Evolutionary conservation across 2,329 filamentous ascomycete genomes (phyloP).

Genomic region (Aureobasidium mangrovei): DNA sequence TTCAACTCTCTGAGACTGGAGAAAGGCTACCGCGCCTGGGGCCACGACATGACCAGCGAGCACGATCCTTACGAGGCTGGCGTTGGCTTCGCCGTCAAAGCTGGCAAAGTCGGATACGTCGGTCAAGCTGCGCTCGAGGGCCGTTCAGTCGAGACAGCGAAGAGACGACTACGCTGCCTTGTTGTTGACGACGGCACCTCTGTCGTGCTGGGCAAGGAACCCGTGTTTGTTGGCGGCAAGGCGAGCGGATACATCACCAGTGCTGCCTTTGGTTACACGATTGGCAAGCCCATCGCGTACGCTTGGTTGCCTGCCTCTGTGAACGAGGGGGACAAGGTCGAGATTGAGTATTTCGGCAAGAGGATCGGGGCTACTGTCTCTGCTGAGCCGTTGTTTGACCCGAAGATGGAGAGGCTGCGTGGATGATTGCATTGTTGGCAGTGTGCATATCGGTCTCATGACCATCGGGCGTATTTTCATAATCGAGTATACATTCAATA

Average conservation of each 20-base stretch:
- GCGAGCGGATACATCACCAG: slow-evolving; percentile 51
- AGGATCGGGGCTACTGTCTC: slow-evolving; percentile 46
- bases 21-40: slow-evolving; percentile 50
- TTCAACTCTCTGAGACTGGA: slow-evolving; percentile 53
- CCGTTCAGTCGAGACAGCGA: slow-evolving; percentile 29
- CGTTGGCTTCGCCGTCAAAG: slow-evolving; percentile 42
- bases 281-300: slow-evolving; percentile 52
- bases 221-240: slow-evolving; percentile 43
- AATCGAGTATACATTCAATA: background rate
- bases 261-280: slow-evolving; percentile 51
- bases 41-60: slow-evolving; percentile 52
- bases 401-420: slow-evolving; percentile 12
- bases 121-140: slow-evolving; percentile 43
- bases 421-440: slow-evolving; percentile 3
- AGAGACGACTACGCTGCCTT: slow-evolving; percentile 40
- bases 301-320: slow-evolving; percentile 46
- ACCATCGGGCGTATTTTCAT: slow-evolving; percentile 11
- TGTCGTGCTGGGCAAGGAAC: slow-evolving; percentile 54
- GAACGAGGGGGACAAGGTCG: slow-evolving; percentile 42
- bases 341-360: slow-evolving; percentile 54
- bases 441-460: slow-evolving; percentile 4
- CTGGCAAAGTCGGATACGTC: slow-evolving; percentile 41
- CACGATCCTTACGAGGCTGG: slow-evolving; percentile 54
- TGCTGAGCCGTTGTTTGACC: slow-evolving; percentile 37
- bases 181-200: slow-evolving; percentile 49